Evolutionary conservation across 2,329 filamentous ascomycete genomes (phyloP), one percentile per base, ranked within the genome.

Genomic region (Calonectria montana): DNA sequence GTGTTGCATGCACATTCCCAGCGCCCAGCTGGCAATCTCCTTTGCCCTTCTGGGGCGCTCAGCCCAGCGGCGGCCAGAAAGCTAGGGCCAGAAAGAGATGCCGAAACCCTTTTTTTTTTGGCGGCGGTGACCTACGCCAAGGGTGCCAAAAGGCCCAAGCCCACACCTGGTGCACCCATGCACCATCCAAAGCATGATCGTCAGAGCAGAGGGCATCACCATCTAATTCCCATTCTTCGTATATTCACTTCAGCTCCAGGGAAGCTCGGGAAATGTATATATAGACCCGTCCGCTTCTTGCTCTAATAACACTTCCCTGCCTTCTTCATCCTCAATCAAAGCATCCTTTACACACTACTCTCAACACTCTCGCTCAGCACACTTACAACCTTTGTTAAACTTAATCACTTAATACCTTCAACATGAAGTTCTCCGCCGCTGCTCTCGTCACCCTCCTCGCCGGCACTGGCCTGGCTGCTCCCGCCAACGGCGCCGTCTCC

Each of bases 381-480:
- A 41, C 29, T 41, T 53, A 29, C 7, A 63, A 25, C 48, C 27
- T 63, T 23, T 61, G 23, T 65, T 57, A 37, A 29, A 45, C 53
- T 53, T 37, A 59, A 39, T 43, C 57, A 69, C 25, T 57, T 63
- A 69, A 70, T 37, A 75, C 78, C 73, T 67, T 73, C 76, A 85
- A 61, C 41, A 87, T 87, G 86, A 84, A 87, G 77, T 79, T 87
- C 82, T 83, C 84, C 73, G 80, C 83, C 70, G 77, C 85, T 74
- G 67, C 85, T 71, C 76, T 83, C 74, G 72, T 80, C 75, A 73
- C 83, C 77, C 55, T 84, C 73, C 77, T 81, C 69, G 80, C 84
- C 77, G 77, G 83, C 75, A 78, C 82, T 57, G 80, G 81, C 73
- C 70, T 82, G 65, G 81, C 84, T 35, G 82, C 84, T 41, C 83